Evolutionary conservation across 1,284 basidiomycete genomes (phyloP).

Genomic region (Pterulicium gracile): DNA sequence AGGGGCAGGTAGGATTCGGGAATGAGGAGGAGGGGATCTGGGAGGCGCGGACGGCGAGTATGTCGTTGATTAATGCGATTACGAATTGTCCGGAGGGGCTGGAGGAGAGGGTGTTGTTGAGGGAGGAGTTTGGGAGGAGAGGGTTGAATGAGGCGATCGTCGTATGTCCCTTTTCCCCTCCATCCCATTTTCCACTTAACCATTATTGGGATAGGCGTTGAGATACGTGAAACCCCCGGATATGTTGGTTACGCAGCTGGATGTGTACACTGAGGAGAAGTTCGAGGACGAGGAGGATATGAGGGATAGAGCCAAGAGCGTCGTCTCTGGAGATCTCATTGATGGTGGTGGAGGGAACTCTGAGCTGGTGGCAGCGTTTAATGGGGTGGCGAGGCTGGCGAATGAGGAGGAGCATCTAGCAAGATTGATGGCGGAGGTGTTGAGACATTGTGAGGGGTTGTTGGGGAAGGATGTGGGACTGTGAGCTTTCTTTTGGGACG

Average conservation of each 20-base stretch:
- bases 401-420: conserved; percentile 47
- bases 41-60: conserved; percentile 71
- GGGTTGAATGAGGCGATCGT: conserved; percentile 79
- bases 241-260: conserved; percentile 58
- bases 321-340: conserved; percentile 28
- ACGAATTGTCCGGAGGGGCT: conserved; percentile 68
- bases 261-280: conserved; percentile 80
- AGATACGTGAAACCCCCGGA: conserved; percentile 74
- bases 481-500: conserved; percentile 36
- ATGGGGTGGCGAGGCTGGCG: conserved; percentile 46
- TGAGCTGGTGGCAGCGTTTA: conserved; percentile 36
- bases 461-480: conserved; percentile 50
- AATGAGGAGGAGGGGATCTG: conserved; percentile 60
- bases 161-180: conserved; percentile 33
- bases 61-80: conserved; percentile 76
- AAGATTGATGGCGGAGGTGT: conserved; percentile 40
- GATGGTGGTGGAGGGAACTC: conserved; percentile 34
- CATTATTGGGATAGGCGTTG: conserved; percentile 39
- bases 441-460: conserved; percentile 43
- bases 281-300: conserved; percentile 84
- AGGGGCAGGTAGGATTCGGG: conserved; percentile 26
- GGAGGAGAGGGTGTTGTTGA: conserved; percentile 67
- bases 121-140: conserved; percentile 73
- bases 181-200: not conserved
- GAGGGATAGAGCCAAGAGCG: conserved; percentile 44